Evolutionary conservation across 768 basidiomycete species (phyloP).

Genomic region (Asterophora lycoperdoides): DNA sequence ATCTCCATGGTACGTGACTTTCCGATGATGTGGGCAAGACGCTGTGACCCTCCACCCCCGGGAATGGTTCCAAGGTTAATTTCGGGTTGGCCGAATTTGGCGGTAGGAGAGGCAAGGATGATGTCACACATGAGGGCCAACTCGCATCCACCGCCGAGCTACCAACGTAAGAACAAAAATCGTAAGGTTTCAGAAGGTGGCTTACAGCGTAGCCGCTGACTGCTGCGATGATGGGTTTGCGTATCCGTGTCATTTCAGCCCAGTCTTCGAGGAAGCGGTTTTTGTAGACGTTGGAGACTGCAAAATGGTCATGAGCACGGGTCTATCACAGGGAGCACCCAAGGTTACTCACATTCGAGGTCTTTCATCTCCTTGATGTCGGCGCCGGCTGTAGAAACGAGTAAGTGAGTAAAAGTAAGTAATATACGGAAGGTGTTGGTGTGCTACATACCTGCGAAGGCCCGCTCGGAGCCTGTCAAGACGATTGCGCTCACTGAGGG

Average conservation of each 20-base stretch:
- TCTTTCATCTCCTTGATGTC: constrained; percentile 99
- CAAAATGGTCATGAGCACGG: not conserved
- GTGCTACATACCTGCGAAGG: constrained; percentile 81
- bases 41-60: constrained; percentile 91
- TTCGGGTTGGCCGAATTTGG: constrained; percentile 94
- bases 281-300: constrained; percentile 85
- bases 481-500: constrained; percentile 77
- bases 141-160: constrained; percentile 98
- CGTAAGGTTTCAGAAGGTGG: constrained; percentile 12
- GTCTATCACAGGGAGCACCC: not conserved
- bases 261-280: constrained; percentile 84
- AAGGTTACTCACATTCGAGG: constrained; percentile 67
- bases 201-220: constrained; percentile 91
- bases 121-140: constrained; percentile 97
- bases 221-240: constrained; percentile 94
- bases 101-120: constrained; percentile 84
- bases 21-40: constrained; percentile 79
- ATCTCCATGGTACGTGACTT: constrained; percentile 96
- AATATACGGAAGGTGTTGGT: not conserved
- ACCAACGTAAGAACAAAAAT: constrained; percentile 4
- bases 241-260: constrained; percentile 64
- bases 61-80: constrained; percentile 95
- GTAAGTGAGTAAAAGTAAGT: constrained; percentile 4
- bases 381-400: constrained; percentile 65
- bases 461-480: constrained; percentile 86